Conservation (phyloP, 225 moss, liverwort and hornwort species). For the Polytrichum commune region DNA sequence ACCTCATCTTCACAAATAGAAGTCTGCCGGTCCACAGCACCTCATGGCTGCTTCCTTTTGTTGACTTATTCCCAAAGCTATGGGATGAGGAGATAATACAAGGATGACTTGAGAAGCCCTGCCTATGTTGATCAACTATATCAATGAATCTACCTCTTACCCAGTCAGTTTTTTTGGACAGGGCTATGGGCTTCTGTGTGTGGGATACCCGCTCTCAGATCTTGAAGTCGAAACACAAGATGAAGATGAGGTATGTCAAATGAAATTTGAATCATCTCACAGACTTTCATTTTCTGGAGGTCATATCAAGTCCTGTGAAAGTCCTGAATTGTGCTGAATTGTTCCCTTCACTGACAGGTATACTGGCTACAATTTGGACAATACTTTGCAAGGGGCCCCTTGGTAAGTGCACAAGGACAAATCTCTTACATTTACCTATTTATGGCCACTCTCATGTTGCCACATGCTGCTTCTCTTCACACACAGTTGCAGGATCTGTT, state of each 20-base stretch:
- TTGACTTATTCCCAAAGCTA: no score
- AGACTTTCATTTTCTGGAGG: no score
- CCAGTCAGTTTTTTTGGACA: conserved; percentile 19
- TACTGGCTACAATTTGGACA: conserved; percentile 98
- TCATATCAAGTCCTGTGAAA: neutral
- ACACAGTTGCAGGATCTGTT: neutral
- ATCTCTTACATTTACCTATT: no score
- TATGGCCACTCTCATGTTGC: no score
- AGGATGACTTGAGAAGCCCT: no score
- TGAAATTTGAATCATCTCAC: neutral
- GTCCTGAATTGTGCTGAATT: neutral
- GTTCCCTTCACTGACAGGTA: conserved; percentile 54
- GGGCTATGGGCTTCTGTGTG: conserved; percentile 97
- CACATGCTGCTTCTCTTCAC: no score
- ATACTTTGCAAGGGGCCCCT: conserved; percentile 83
- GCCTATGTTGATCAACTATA: no score
- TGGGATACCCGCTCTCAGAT: conserved; percentile 92
- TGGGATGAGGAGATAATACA: no score
- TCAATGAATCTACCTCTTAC: no score
- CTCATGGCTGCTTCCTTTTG: no score
- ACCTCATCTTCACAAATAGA: no score
- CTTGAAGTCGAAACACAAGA: conserved; percentile 99
- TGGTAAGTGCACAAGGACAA: conserved; percentile 48
- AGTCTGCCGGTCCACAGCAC: no score
- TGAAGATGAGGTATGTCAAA: conserved; percentile 77